Evolutionary conservation across 1,284 basidiomycete species (phyloP), one percentile per base, ranked within the genome.

Genomic region (Irpex lacteus): DNA sequence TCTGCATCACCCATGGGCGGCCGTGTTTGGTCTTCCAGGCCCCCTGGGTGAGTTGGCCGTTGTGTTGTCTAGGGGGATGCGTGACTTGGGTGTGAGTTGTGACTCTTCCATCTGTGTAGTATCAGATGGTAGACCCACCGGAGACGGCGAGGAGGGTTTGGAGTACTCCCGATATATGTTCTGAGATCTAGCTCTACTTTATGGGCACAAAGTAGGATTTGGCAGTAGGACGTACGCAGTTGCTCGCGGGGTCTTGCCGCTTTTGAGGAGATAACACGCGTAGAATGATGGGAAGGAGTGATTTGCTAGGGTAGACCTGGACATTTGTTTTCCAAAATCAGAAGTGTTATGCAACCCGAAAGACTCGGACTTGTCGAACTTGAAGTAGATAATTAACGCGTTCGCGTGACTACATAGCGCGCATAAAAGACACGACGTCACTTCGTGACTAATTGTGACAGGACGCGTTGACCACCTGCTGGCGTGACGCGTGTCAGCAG

Each of bases 1-100:
- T 87, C 65, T 94, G 90, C 91, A 95, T 95, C 52, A 89, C 85
- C 94, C 94, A 97, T 19, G 95, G 95, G 37, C 94, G 76, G 34
- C 85, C 84, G 4, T 79, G 75, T 37, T 80, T 80, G 0, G 95
- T 97, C 73, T 89, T 91, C 76, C 80, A 82, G 1, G 94, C 94
- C 1, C 94, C 94, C 70, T 88, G 85, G 0, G 82, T 80, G 47
- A 95, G 75, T 70, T 91, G 87, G 19, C 94, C 94, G 77, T 96
- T 96, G 74, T 97, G 95, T 72, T 96, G 94, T 40, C 87, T 87
- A 60, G 55, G 0, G 3, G 11, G 15, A 19, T 11, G 11, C 11
- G 52, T 15, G 8, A 6, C 4, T n/a, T 34, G 9, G 21, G 34
- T 32, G 34, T 18, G 11, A 7, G 52, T 4, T 53, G 6, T 44